These are phyloP conservation scores for Coemansia sp. DNA, from an alignment of 192 early-diverging fungal species.

Conservation along the genomic window DNA sequence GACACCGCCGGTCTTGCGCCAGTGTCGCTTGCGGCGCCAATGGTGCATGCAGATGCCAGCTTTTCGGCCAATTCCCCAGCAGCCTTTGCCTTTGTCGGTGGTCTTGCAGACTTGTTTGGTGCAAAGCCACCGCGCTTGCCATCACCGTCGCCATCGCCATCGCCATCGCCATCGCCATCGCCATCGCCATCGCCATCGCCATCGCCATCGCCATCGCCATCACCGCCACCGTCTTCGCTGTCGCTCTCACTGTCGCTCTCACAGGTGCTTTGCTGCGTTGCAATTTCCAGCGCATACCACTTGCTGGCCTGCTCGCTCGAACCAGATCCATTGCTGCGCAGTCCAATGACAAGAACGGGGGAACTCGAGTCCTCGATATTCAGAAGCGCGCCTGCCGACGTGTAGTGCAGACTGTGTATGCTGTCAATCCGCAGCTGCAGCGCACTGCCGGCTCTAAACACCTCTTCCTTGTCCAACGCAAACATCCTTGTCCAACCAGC, in stretches of 20 bases:
- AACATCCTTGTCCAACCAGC: slow-evolving; percentile 19
- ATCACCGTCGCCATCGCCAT: no score
- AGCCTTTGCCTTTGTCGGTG: neutral
- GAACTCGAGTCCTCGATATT: slow-evolving; percentile 69
- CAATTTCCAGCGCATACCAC: slow-evolving; percentile 10
- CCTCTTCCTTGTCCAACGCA: neutral
- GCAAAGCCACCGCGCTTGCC: no score
- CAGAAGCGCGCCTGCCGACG: slow-evolving; percentile 64
- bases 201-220: neutral
- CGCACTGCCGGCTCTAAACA: slow-evolving; percentile 10
- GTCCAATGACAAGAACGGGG: slow-evolving; percentile 69
- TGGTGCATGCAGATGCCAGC: slow-evolving; percentile 1
- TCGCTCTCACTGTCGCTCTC: slow-evolving; percentile 23
- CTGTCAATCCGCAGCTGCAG: slow-evolving; percentile 45
- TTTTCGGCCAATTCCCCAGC: neutral
- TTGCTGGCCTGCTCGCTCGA: neutral
- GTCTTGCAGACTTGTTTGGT: no score
- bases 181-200: neutral
- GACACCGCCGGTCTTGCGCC: neutral
- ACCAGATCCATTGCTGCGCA: slow-evolving; percentile 16
- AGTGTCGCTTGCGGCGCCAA: neutral
- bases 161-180: no score
- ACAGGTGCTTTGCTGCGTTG: no score
- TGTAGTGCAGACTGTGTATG: slow-evolving; percentile 65
- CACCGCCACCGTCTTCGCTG: neutral